phyloP scores from a whole-genome alignment of 306 rosid species.

The Vachellia pachyceras region DNA sequence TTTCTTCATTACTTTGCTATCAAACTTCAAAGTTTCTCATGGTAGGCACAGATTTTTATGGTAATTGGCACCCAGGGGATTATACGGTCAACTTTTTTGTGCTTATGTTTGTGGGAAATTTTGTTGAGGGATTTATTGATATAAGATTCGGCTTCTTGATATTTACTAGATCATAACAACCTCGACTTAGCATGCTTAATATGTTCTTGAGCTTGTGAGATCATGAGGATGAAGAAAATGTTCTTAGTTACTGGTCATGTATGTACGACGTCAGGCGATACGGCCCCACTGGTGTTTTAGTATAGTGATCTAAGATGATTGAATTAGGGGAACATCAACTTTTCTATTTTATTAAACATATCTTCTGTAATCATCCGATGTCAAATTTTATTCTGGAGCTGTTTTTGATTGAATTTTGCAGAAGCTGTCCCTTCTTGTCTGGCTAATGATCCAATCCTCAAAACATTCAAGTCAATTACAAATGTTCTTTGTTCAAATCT shows the following conservation, averaged over 20 bases:
- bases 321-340: conserved; percentile 12
- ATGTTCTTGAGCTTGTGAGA: conserved; percentile 28
- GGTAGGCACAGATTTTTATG: conserved; percentile 53
- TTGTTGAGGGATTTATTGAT: neutral
- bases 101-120: neutral
- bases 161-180: conserved; percentile 15
- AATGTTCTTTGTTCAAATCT: conserved; percentile 54
- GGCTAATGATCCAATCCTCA: conserved; percentile 42
- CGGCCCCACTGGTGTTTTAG: conserved; percentile 2
- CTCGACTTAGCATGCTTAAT: conserved; percentile 18
- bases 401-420: conserved; percentile 39
- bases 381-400: conserved; percentile 13
- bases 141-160: conserved; percentile 13
- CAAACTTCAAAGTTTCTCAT: conserved; percentile 58
- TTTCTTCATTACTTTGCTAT: conserved; percentile 69
- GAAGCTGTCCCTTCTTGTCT: conserved; percentile 47
- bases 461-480: conserved; percentile 56
- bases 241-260: conserved; percentile 16
- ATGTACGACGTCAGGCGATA: conserved; percentile 27
- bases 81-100: conserved; percentile 27
- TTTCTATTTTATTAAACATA: conserved; percentile 17
- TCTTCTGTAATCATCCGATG: conserved; percentile 26
- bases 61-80: neutral
- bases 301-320: conserved; percentile 29
- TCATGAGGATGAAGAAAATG: conserved; percentile 29